phyloP scores from a whole-genome alignment of 2,329 filamentous ascomycete genomes.

The Xylariaceae sp. region DNA sequence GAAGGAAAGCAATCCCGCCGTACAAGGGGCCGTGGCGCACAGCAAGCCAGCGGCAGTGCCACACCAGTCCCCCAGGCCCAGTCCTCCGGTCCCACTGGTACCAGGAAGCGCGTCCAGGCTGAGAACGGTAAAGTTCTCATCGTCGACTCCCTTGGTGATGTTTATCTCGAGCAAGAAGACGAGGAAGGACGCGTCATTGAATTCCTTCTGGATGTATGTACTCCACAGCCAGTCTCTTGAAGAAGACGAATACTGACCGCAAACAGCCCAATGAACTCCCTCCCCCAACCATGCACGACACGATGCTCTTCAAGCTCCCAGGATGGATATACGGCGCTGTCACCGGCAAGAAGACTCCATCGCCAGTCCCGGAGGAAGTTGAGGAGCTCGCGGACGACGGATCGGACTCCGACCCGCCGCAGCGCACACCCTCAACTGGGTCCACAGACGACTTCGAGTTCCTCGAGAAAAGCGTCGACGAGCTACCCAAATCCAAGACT shows the following conservation, averaged over 20 bases:
- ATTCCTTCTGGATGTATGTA: slow-evolving; percentile 81
- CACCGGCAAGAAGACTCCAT: slow-evolving; percentile 48
- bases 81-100: slow-evolving; percentile 63
- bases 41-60: slow-evolving; percentile 43
- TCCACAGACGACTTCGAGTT: slow-evolving; percentile 63
- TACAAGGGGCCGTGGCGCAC: slow-evolving; percentile 34
- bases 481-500: slow-evolving; percentile 50
- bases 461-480: slow-evolving; percentile 59
- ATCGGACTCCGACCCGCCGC: slow-evolving; percentile 45
- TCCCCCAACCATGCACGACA: slow-evolving; percentile 75
- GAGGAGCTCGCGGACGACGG: slow-evolving; percentile 40
- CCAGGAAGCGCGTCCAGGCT: slow-evolving; percentile 83
- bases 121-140: slow-evolving; percentile 95
- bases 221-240: neutral
- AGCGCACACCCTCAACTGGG: slow-evolving; percentile 55
- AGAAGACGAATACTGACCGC: slow-evolving; percentile 5
- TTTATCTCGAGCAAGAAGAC: slow-evolving; percentile 89
- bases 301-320: slow-evolving; percentile 77
- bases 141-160: slow-evolving; percentile 87
- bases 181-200: slow-evolving; percentile 82
- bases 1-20: slow-evolving; percentile 46
- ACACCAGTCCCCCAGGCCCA: slow-evolving; percentile 53
- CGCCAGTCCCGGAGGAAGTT: slow-evolving; percentile 27
- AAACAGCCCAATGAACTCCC: slow-evolving; percentile 73
- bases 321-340: slow-evolving; percentile 65